Evolutionary conservation across 2,329 filamentous ascomycete genomes (phyloP).

Genomic region (Bertia moriformis): DNA sequence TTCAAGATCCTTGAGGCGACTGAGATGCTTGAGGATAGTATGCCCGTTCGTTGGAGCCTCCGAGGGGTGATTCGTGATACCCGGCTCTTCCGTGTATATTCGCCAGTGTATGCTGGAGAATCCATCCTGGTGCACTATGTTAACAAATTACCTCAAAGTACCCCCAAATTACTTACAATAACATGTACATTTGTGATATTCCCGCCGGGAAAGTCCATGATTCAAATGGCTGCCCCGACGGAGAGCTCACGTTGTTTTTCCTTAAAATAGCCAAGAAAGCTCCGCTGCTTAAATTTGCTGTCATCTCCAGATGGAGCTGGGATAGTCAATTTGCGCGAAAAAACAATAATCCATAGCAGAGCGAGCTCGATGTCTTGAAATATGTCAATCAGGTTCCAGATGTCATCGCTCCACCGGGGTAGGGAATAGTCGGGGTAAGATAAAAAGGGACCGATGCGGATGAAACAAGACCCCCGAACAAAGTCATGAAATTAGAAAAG

Average conservation of each 20-base stretch:
- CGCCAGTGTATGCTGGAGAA: constrained; percentile 25
- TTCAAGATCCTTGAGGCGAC: constrained; percentile 20
- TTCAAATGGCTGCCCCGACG: constrained; percentile 10
- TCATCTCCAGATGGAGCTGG: neutral
- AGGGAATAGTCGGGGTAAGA: neutral
- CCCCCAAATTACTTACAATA: constrained; percentile 16
- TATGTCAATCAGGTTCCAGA: constrained; percentile 7
- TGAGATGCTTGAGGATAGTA: constrained; percentile 18
- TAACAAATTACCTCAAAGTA: constrained; percentile 5
- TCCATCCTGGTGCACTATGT: constrained; percentile 16
- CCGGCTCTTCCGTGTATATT: constrained; percentile 20
- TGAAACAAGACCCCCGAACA: too few relatives aligned
- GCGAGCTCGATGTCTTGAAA: constrained; percentile 1
- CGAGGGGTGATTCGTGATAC: constrained; percentile 11
- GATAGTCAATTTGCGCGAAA: neutral
- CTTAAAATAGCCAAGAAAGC: neutral
- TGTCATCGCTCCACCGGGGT: constrained; percentile 6
- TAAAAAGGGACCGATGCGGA: neutral
- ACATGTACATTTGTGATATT: constrained; percentile 22
- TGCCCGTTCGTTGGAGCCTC: constrained; percentile 18
- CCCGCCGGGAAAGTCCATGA: constrained; percentile 24
- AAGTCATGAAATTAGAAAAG: too few relatives aligned
- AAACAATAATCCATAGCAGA: neutral
- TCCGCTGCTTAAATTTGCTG: neutral
- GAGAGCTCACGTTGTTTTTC: too few relatives aligned